Base-by-base conservation (phyloP, 2,329 filamentous ascomycete species). In the Cladophialophora yegresii region DNA sequence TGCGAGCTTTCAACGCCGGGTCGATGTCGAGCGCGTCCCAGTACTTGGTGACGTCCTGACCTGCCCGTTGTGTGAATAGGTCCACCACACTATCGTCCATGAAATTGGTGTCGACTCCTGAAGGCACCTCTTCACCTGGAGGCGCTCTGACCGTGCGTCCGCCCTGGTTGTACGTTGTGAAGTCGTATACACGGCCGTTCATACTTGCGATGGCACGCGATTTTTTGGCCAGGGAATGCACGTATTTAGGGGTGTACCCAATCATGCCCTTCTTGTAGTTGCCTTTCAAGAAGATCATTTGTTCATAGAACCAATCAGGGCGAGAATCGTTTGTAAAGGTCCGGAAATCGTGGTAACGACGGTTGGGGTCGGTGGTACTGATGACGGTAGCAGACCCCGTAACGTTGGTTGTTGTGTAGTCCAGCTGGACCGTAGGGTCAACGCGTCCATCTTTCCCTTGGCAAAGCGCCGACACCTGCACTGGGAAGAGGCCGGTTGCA, bases 391-490 rank as follows among this genome's bases (percentile, higher is more conserved):
- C 85, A 12, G 86, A 84, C 20, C 88, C 89, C 13, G 87, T 86
- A 61, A 88, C 82, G 76, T 99, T 99, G 67, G 86, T 87, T 43
- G 83, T 86, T 69, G 87, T 87, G 78, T 93, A 98, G 76, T 93
- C 89, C 30, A 99, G 83, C 54, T 89, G 89, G n/a, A 99, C 91
- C 49, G 87, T 84, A 3, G 85, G 84, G 72, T 91, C 84, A 54
- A 89, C 87, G 1, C 72, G 74, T 23, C 89, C 90, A 69, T 87
- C 82, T 33, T 84, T 85, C 64, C 93, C 95, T 65, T 89, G 85
- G 77, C 95, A 99, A 43, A 99, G 83, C 50, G 93, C 92, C 4
- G 89, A 96, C 16, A 99, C 93, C 75, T 99, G 95, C 0, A 99
- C 84, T 0, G 96, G 95, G 79, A 99, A 99, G 10, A 99, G 83